These are phyloP conservation scores for Daldinia childiae DNA, from an alignment of 495 filamentous ascomycete species.

Conservation along the genomic window DNA sequence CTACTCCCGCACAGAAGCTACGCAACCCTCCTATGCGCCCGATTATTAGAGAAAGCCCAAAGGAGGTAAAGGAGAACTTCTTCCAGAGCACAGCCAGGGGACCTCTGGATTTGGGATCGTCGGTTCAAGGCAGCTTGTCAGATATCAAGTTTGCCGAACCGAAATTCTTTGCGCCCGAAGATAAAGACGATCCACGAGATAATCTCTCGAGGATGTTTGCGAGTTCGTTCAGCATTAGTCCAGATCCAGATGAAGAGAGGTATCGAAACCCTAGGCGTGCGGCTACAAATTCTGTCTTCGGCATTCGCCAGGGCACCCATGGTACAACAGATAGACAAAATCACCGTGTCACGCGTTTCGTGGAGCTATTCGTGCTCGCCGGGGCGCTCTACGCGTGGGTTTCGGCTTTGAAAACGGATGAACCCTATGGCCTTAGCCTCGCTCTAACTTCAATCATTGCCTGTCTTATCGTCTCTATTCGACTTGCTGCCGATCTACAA, in stretches of 20 bases:
- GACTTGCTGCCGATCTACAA: constrained; percentile 43
- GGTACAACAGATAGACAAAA: constrained; percentile 6
- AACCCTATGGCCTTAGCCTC: constrained; percentile 40
- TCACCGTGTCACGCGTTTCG: constrained; percentile 20
- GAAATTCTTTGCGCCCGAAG: constrained; percentile 43
- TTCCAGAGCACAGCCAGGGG: constrained; percentile 44
- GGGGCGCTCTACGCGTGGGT: constrained; percentile 38
- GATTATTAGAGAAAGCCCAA: constrained; percentile 54
- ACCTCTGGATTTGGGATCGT: constrained; percentile 31
- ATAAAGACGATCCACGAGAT: constrained; percentile 46
- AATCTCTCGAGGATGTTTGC: constrained; percentile 47
- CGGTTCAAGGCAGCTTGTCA: constrained; percentile 13
- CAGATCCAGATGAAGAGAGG: constrained; percentile 38
- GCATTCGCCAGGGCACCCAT: not conserved
- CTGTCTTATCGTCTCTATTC: constrained; percentile 42
- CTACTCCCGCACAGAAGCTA: constrained; percentile 68
- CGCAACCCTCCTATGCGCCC: constrained; percentile 68
- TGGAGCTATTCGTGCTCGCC: constrained; percentile 37
- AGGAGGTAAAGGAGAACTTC: constrained; percentile 57
- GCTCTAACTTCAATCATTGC: constrained; percentile 39
- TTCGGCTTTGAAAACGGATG: constrained; percentile 33
- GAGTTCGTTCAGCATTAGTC: constrained; percentile 46
- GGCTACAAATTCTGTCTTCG: constrained; percentile 12
- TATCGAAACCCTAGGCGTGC: not conserved
- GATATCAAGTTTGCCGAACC: constrained; percentile 41